These are phyloP conservation scores for Daldinia concentrica DNA, from an alignment of 495 filamentous ascomycete species.

Conservation along the genomic window DNA sequence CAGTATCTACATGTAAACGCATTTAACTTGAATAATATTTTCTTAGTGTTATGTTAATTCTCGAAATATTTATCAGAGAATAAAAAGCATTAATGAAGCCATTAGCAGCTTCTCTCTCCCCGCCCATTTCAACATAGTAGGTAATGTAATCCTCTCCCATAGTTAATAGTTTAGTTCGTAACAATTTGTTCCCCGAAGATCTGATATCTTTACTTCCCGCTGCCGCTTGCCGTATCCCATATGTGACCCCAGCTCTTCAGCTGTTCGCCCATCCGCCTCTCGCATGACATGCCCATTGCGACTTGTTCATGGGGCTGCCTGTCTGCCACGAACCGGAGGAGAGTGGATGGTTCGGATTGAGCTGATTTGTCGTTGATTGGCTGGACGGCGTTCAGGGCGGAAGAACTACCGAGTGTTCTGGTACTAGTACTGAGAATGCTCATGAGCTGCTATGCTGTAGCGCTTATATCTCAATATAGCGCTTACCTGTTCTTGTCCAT, in stretches of 20 bases:
- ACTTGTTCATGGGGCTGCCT: constrained; percentile 18
- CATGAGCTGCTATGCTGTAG: constrained; percentile 8
- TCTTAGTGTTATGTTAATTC: neutral
- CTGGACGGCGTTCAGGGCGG: neutral
- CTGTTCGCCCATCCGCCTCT: neutral
- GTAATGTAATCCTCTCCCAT: neutral
- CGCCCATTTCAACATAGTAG: neutral
- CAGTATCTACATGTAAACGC: neutral
- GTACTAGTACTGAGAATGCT: neutral
- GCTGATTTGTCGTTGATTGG: neutral
- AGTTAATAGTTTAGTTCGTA: neutral
- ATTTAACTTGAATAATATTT: neutral
- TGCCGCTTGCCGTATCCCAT: constrained; percentile 19
- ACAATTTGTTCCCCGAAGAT: neutral
- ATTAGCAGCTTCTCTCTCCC: neutral
- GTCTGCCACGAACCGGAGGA: constrained; percentile 3
- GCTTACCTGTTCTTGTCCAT: constrained; percentile 24
- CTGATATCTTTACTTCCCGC: neutral
- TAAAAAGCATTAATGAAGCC: neutral
- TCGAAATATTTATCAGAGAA: neutral
- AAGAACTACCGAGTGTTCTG: neutral
- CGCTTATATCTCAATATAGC: neutral
- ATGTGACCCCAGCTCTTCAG: constrained; percentile 4
- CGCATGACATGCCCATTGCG: constrained; percentile 1
- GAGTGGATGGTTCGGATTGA: neutral